Conservation (phyloP, 2,329 filamentous ascomycete species). For the Biscogniauxia marginata region DNA sequence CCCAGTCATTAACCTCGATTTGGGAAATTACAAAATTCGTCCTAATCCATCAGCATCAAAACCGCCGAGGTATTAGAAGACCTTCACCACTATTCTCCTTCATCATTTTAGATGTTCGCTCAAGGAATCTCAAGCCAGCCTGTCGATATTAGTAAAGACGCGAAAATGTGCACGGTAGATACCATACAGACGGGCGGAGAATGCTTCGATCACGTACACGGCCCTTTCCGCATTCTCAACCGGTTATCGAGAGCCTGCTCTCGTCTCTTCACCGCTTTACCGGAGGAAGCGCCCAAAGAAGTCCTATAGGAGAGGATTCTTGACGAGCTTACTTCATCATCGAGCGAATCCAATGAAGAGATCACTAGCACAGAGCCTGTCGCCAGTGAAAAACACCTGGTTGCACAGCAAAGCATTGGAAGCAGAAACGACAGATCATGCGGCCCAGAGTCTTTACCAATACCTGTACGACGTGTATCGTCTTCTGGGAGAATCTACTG, state of each 20-base stretch:
- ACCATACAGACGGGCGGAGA: background rate
- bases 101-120: background rate
- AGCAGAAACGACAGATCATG: background rate
- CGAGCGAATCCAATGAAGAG: background rate
- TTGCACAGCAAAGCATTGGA: background rate
- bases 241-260: background rate
- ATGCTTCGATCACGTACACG: background rate
- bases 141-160: background rate
- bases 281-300: background rate
- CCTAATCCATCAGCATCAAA: background rate
- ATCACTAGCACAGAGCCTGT: no score
- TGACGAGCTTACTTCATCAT: background rate
- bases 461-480: background rate
- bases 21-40: no score
- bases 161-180: background rate
- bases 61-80: background rate
- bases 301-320: background rate
- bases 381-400: no score
- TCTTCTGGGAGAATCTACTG: background rate
- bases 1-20: no score
- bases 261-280: background rate
- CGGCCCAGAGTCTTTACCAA: background rate
- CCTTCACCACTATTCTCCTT: background rate
- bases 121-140: background rate
- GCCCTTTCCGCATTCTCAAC: background rate